Evolutionary conservation across 2,329 filamentous ascomycete genomes (phyloP).

Genomic region (Alternaria ventricosa): DNA sequence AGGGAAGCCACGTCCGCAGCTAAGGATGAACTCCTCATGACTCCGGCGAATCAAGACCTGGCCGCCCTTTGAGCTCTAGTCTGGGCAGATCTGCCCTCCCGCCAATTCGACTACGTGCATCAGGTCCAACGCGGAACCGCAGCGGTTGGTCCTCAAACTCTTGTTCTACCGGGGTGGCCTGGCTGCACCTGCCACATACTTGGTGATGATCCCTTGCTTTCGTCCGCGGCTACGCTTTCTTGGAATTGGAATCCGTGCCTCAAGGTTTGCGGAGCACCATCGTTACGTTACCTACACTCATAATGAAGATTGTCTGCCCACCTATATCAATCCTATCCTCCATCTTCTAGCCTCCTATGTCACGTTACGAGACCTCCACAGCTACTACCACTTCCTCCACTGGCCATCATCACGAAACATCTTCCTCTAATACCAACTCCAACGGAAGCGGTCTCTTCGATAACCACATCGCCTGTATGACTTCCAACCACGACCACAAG

Average conservation of each 20-base stretch:
- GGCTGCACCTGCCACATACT: conserved; percentile 20
- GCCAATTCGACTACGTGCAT: conserved; percentile 23
- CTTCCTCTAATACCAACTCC: background rate
- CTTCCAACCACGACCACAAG: conserved; percentile 16
- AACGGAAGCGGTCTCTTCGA: conserved; percentile 11
- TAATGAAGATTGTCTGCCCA: background rate
- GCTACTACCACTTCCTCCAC: background rate
- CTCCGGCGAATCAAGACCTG: conserved; percentile 9
- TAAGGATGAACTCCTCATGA: conserved; percentile 18
- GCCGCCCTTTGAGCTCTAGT: conserved; percentile 8
- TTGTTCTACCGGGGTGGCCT: conserved; percentile 13
- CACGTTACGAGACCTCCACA: conserved; percentile 16
- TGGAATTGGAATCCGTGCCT: conserved; percentile 18
- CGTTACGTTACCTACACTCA: conserved; percentile 11
- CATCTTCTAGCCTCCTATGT: conserved; percentile 11
- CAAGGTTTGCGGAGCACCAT: conserved; percentile 19
- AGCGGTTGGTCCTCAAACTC: conserved; percentile 24
- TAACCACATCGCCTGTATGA: conserved; percentile 24
- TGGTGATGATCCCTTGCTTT: conserved; percentile 30
- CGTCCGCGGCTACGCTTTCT: conserved; percentile 28
- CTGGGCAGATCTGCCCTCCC: conserved; percentile 16
- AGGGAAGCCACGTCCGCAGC: conserved; percentile 19
- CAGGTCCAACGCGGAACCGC: conserved; percentile 29
- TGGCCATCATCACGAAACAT: conserved; percentile 4
- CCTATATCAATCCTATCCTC: conserved; percentile 12